These are phyloP conservation scores for Cordyceps javanica DNA, from an alignment of 2,329 filamentous ascomycete genomes.

Conservation along the genomic window DNA sequence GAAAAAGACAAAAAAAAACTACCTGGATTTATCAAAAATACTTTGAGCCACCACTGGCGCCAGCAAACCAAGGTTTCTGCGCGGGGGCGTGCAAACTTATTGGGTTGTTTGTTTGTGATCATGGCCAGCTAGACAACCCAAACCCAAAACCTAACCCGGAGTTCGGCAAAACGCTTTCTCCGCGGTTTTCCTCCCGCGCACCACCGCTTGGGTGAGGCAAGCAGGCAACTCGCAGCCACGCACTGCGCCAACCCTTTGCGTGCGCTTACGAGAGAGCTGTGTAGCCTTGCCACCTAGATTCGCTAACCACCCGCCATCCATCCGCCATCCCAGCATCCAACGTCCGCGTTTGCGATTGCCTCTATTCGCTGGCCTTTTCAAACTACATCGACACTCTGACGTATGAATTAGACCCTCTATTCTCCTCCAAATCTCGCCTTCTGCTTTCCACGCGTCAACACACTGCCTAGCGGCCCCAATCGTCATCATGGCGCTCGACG, in stretches of 20 bases:
- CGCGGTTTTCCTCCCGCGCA: constrained; percentile 2
- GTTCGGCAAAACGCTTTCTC: constrained; percentile 17
- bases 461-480: constrained; percentile 12
- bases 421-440: neutral
- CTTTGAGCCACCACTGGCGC: too few relatives aligned
- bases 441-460: neutral
- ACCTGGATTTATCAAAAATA: too few relatives aligned
- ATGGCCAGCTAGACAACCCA: too few relatives aligned
- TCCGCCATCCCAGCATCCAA: constrained; percentile 9
- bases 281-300: constrained; percentile 20
- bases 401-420: constrained; percentile 6
- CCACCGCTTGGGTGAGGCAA: too few relatives aligned
- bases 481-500: constrained; percentile 90
- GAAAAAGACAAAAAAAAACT: too few relatives aligned
- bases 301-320: constrained; percentile 14
- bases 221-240: constrained; percentile 12
- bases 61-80: too few relatives aligned
- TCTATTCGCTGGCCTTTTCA: neutral
- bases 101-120: too few relatives aligned
- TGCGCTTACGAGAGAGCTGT: constrained; percentile 21
- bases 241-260: constrained; percentile 1
- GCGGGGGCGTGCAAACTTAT: too few relatives aligned
- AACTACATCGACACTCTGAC: neutral
- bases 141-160: constrained; percentile 7
- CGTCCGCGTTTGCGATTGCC: constrained; percentile 9